Conservation (phyloP, 73 alveolate species). For the Stentor roeselii region DNA sequence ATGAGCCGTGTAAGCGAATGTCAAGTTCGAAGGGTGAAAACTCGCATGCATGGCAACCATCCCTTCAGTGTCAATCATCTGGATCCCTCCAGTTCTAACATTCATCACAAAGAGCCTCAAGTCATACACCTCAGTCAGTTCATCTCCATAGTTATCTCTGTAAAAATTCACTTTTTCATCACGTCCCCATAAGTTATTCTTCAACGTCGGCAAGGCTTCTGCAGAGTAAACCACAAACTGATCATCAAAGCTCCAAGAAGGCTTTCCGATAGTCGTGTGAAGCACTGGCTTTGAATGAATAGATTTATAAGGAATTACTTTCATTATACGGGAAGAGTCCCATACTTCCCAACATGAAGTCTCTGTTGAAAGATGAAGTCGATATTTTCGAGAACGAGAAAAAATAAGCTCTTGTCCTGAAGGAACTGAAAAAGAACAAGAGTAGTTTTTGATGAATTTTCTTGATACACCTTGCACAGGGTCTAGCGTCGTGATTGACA, state of each 20-base stretch:
- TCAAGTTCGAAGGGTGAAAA: neutral
- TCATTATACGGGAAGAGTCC: neutral
- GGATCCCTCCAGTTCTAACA: neutral
- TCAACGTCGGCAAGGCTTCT: neutral
- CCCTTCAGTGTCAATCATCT: neutral
- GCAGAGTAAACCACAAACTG: neutral
- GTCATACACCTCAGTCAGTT: neutral
- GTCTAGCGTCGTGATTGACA: no score
- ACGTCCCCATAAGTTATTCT: neutral
- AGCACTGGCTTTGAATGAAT: neutral
- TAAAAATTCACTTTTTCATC: slow-evolving; percentile 1
- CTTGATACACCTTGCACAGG: no score
- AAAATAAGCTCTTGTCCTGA: no score
- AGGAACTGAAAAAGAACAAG: no score
- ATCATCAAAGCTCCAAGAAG: slow-evolving; percentile 13
- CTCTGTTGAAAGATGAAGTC: no score
- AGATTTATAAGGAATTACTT: neutral
- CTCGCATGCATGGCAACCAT: neutral
- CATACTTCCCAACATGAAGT: neutral
- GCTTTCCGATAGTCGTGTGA: neutral
- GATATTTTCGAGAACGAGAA: no score
- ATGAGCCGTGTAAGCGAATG: neutral
- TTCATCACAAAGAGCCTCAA: neutral
- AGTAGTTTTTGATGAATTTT: no score
- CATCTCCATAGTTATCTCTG: slow-evolving; percentile 5